phyloP scores from a whole-genome alignment of 805 yeast genomes.

The Groenewaldozyma salmanticensis region DNA sequence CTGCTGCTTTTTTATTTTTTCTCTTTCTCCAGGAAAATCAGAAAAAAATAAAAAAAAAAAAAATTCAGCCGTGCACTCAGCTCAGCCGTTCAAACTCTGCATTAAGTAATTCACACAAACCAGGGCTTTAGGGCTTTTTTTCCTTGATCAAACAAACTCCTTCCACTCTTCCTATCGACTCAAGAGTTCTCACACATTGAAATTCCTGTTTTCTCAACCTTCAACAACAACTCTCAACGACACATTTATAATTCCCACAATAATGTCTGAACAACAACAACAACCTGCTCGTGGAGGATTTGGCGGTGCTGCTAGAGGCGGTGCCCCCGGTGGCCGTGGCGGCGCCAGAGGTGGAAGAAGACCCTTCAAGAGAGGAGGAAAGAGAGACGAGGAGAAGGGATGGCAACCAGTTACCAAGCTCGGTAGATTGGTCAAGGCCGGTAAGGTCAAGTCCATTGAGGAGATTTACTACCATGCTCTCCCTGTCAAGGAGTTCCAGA shows the following conservation, averaged over 20 bases:
- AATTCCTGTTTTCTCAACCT: background rate
- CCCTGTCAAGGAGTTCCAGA: slow-evolving; percentile 99
- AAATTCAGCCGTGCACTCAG: no score
- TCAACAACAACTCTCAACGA: slow-evolving; percentile 1
- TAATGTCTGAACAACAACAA: slow-evolving; percentile 24
- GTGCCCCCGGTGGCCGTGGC: slow-evolving; percentile 24
- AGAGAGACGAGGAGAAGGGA: slow-evolving; percentile 92
- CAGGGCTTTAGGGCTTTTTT: slow-evolving; percentile 1
- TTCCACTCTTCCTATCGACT: no score
- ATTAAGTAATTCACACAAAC: no score
- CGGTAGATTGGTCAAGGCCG: slow-evolving; percentile 99
- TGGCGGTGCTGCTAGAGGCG: slow-evolving; percentile 27
- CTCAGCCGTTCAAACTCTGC: no score
- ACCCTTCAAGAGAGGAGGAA: slow-evolving; percentile 60
- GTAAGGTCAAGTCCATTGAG: slow-evolving; percentile 92
- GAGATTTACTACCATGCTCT: slow-evolving; percentile 98
- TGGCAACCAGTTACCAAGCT: slow-evolving; percentile 99
- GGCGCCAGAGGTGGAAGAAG: slow-evolving; percentile 43
- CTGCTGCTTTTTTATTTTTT: no score
- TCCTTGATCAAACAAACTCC: background rate
- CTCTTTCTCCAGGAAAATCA: no score
- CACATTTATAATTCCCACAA: slow-evolving; percentile 6
- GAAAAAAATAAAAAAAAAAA: no score
- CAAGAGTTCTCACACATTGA: no score
- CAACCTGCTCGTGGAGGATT: slow-evolving; percentile 29